Conservation (phyloP, 257 asterid species). For the Solanum dulcamara region DNA sequence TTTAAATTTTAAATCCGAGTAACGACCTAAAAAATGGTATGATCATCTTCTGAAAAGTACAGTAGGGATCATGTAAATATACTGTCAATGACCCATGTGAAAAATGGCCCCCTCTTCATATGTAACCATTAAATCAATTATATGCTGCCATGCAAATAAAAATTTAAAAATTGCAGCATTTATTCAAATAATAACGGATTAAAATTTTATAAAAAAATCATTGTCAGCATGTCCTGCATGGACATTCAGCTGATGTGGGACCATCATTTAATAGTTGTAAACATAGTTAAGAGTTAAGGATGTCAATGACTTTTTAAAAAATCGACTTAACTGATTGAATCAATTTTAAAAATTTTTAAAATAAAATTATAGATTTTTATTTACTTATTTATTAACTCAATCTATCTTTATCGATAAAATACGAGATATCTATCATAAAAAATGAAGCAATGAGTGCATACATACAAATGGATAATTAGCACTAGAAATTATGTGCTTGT, state of each 20-base stretch:
- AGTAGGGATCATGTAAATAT: not conserved
- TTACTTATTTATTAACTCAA: not conserved
- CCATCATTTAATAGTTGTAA: not conserved
- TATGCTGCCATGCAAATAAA: not conserved
- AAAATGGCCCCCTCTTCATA: conserved; percentile 1
- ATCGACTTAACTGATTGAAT: not conserved
- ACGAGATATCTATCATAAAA: too few species aligned
- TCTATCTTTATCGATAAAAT: too few species aligned
- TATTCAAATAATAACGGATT: not conserved
- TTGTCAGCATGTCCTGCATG: not conserved
- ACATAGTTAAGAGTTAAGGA: not conserved
- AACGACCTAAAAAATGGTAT: not conserved
- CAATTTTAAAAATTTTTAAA: too few species aligned
- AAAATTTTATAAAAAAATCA: not conserved
- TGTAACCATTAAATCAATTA: not conserved
- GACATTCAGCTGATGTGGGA: not conserved
- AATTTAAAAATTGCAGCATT: not conserved
- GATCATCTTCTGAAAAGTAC: not conserved
- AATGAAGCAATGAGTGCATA: not conserved
- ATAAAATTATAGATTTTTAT: not conserved
- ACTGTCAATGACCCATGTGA: conserved; percentile 2
- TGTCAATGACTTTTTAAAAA: not conserved
- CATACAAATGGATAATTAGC: not conserved
- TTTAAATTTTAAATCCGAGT: not conserved
- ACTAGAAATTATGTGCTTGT: conserved; percentile 1